Evolutionary conservation across 2,329 filamentous ascomycete genomes (phyloP).

Genomic region (Rasamsonia emersonii): DNA sequence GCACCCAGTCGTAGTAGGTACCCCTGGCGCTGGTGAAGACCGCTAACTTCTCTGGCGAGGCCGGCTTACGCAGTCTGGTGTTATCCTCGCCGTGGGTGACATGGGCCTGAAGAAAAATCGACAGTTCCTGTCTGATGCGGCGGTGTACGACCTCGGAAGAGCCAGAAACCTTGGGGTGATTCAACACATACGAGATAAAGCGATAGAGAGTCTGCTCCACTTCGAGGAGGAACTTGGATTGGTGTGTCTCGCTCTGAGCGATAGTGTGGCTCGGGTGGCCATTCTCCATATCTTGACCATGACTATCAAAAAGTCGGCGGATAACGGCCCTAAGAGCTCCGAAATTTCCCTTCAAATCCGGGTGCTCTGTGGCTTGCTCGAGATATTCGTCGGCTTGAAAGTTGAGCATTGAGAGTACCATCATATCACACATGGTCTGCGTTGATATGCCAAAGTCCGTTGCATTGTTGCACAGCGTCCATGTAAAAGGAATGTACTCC

Average conservation of each 20-base stretch:
- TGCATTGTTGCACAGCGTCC: background rate
- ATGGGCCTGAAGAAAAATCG: conserved; percentile 8
- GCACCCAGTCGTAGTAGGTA: conserved; percentile 13
- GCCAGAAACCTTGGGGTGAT: background rate
- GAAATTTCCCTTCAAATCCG: background rate
- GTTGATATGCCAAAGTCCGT: background rate
- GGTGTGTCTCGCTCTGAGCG: background rate
- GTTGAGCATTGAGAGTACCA: background rate
- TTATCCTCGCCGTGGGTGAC: conserved; percentile 9
- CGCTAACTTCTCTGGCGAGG: background rate
- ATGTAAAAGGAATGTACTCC: background rate
- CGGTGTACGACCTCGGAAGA: background rate
- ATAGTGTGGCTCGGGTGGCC: background rate
- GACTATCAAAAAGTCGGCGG: background rate
- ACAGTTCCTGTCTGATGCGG: conserved; percentile 3
- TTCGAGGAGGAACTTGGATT: background rate
- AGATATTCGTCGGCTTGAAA: background rate
- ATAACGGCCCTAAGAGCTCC: background rate
- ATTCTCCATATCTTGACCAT: background rate
- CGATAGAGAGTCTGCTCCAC: background rate
- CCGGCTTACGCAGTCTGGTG: conserved; percentile 2
- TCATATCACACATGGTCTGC: background rate
- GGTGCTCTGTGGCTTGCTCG: background rate
- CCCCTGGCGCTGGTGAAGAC: background rate
- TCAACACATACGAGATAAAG: background rate